Evolutionary conservation across 345 rosid species (phyloP).

Genomic region (Turritis glabra): DNA sequence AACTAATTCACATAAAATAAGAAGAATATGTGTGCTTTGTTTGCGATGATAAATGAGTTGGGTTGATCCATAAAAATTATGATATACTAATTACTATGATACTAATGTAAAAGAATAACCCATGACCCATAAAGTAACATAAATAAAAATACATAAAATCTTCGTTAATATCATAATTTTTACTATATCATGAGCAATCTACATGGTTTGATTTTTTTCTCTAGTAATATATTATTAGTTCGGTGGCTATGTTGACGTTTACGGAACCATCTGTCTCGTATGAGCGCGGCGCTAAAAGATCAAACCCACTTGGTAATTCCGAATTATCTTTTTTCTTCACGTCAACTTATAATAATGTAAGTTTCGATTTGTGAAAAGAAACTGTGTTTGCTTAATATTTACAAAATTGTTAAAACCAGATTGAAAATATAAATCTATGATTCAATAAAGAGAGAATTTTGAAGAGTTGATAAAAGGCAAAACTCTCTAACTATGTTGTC

Average conservation of each 20-base stretch:
- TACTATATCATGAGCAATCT: too few species aligned
- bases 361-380: not conserved
- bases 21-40: not conserved
- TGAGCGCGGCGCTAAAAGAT: slow-evolving; percentile 23
- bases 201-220: too few species aligned
- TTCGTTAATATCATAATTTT: not conserved
- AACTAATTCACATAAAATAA: too few species aligned
- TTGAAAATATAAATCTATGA: too few species aligned
- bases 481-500: not conserved
- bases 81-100: not conserved
- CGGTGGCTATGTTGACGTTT: slow-evolving; percentile 17
- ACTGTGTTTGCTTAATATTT: not conserved
- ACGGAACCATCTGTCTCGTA: slow-evolving; percentile 21
- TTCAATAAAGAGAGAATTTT: not conserved
- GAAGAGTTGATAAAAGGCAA: not conserved
- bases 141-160: not conserved
- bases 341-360: not conserved
- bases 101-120: too few species aligned
- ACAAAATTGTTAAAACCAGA: not conserved
- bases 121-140: too few species aligned
- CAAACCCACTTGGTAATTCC: not conserved
- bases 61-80: not conserved
- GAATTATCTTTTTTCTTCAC: not conserved
- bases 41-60: not conserved
- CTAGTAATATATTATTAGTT: too few species aligned